A percentile compares a stretch with the other conserved stretches of the same genome.
These are phyloP conservation scores for Bipolaris victoriae DNA, from an alignment of 2,329 filamentous ascomycete genomes.

Conservation along the genomic window DNA sequence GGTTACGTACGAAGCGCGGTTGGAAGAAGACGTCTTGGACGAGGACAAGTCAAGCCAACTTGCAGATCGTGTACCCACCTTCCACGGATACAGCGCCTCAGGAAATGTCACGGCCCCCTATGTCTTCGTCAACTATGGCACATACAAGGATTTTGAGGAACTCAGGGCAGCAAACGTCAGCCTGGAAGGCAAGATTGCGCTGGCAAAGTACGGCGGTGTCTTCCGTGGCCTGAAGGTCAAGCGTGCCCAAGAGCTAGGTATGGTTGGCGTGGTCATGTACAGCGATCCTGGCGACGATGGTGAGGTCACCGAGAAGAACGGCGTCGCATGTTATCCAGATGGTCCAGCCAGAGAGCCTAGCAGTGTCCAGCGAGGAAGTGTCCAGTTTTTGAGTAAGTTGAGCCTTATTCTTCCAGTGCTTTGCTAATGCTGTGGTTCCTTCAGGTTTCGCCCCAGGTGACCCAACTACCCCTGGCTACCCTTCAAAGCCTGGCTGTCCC, in stretches of 20 bases:
- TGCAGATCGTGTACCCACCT: constrained; percentile 78
- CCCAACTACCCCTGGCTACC: constrained; percentile 91
- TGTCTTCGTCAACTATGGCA: constrained; percentile 91
- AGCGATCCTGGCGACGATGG: constrained; percentile 90
- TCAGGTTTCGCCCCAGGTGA: constrained; percentile 68
- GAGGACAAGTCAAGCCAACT: constrained; percentile 81
- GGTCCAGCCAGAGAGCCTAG: constrained; percentile 87
- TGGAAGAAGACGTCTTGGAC: constrained; percentile 83
- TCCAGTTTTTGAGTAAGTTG: constrained; percentile 62
- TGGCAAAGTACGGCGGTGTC: constrained; percentile 83
- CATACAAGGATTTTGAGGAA: constrained; percentile 83
- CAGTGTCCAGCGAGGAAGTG: constrained; percentile 87
- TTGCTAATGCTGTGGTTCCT: constrained; percentile 16
- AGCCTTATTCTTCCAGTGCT: too few species aligned
- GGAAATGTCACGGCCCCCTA: constrained; percentile 89
- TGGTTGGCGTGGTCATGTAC: constrained; percentile 85
- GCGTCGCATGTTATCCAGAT: constrained; percentile 77
- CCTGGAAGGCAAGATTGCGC: constrained; percentile 82
- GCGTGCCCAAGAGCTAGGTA: constrained; percentile 86
- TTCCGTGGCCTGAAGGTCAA: constrained; percentile 94
- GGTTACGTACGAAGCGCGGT: constrained; percentile 76
- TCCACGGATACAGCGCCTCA: constrained; percentile 92
- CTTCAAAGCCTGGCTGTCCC: constrained; percentile 86
- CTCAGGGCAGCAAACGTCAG: constrained; percentile 75
- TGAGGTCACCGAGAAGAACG: constrained; percentile 79